These are phyloP conservation scores for Chrysoporthe cubensis DNA, from an alignment of 2,329 filamentous ascomycete genomes.

Conservation along the genomic window DNA sequence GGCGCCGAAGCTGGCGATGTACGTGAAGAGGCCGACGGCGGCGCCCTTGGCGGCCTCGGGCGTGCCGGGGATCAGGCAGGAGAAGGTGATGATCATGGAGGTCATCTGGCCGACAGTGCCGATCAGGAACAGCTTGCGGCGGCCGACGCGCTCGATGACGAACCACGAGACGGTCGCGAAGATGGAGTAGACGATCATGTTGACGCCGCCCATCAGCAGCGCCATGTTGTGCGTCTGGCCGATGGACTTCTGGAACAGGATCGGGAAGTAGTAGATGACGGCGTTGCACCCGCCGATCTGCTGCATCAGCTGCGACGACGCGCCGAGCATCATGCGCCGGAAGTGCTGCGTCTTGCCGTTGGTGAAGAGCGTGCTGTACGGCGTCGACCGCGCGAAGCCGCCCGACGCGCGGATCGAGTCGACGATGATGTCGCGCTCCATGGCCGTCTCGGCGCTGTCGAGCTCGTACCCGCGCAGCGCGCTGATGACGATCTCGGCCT, in stretches of 20 bases:
- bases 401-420: constrained; percentile 64
- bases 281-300: constrained; percentile 64
- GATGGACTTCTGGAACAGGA: constrained; percentile 55
- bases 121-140: constrained; percentile 66
- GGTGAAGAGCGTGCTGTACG: constrained; percentile 60
- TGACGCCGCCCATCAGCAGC: constrained; percentile 57
- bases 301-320: constrained; percentile 64
- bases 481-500: constrained; percentile 42
- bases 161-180: constrained; percentile 61
- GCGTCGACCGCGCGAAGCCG: constrained; percentile 48
- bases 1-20: constrained; percentile 29
- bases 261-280: constrained; percentile 65
- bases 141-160: constrained; percentile 55
- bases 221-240: constrained; percentile 49
- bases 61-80: constrained; percentile 41
- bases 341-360: constrained; percentile 68
- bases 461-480: constrained; percentile 47
- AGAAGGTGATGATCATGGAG: constrained; percentile 59
- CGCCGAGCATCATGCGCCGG: constrained; percentile 65
- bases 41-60: constrained; percentile 40
- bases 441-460: constrained; percentile 59
- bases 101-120: constrained; percentile 64
- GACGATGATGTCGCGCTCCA: constrained; percentile 64
- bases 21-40: constrained; percentile 59
- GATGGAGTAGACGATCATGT: constrained; percentile 63